These are phyloP conservation scores for Aspergillus sp. DNA, from an alignment of 2,329 filamentous ascomycete species.

Conservation along the genomic window DNA sequence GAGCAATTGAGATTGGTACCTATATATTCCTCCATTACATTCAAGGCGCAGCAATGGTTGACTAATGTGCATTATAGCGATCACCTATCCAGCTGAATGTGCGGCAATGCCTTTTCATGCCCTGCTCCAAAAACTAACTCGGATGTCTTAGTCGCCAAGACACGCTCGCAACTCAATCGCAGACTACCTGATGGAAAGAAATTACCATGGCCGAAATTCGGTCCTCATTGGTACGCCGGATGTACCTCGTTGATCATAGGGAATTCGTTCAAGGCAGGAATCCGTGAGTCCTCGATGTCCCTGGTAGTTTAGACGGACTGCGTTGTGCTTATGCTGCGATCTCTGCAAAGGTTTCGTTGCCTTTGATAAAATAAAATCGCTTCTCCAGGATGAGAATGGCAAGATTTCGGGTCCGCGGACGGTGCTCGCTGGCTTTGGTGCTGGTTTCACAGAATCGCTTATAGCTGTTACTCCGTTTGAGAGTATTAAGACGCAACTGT, in stretches of 20 bases:
- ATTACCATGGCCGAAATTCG: conserved; percentile 90
- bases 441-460: conserved; percentile 87
- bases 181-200: conserved; percentile 74
- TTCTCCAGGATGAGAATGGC: conserved; percentile 76
- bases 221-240: conserved; percentile 91
- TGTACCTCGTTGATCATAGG: conserved; percentile 96
- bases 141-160: conserved; percentile 69
- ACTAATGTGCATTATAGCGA: conserved; percentile 49
- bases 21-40: background rate
- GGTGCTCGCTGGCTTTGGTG: conserved; percentile 88
- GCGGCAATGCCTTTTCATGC: conserved; percentile 24
- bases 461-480: conserved; percentile 95
- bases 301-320: background rate
- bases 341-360: conserved; percentile 68
- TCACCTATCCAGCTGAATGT: conserved; percentile 94
- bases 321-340: background rate
- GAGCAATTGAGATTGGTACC: conserved; percentile 85
- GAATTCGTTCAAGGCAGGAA: conserved; percentile 92
- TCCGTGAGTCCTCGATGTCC: conserved; percentile 54
- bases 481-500: conserved; percentile 95
- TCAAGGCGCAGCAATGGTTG: background rate
- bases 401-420: conserved; percentile 86
- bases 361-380: conserved; percentile 85
- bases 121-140: conserved; percentile 5
- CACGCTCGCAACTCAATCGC: conserved; percentile 84